A percentile compares a stretch with the other conserved stretches of the same genome.
These are phyloP conservation scores for Scedosporium minutisporum DNA, from an alignment of 2,329 filamentous ascomycete species.

Conservation along the genomic window DNA sequence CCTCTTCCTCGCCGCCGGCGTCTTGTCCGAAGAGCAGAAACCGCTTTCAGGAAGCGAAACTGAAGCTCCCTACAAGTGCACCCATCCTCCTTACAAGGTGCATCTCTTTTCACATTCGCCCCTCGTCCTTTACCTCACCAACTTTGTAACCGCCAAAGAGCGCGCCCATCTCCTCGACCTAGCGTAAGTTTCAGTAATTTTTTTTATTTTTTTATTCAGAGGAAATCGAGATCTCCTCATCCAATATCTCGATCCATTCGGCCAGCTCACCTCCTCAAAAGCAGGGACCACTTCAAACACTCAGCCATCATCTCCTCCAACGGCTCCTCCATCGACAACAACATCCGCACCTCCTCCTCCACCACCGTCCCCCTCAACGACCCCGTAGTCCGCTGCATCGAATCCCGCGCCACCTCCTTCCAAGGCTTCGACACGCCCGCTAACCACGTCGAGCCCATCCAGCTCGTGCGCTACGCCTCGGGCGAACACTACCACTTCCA, in stretches of 20 bases:
- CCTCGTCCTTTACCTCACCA: conserved; percentile 37
- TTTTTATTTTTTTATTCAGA: background rate
- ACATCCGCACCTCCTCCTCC: conserved; percentile 35
- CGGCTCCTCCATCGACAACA: conserved; percentile 22
- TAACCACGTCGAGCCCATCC: conserved; percentile 34
- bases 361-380: conserved; percentile 31
- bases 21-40: background rate
- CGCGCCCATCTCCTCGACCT: conserved; percentile 29
- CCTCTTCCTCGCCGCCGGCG: background rate
- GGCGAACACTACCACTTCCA: conserved; percentile 39
- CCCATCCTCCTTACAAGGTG: conserved; percentile 26
- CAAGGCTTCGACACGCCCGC: conserved; percentile 30
- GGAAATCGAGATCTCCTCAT: too few species aligned
- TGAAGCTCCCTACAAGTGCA: conserved; percentile 14
- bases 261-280: conserved; percentile 14
- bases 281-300: conserved; percentile 31
- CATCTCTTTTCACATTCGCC: conserved; percentile 37
- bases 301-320: conserved; percentile 29
- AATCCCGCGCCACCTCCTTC: conserved; percentile 34
- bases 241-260: background rate
- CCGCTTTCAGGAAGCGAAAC: background rate
- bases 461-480: conserved; percentile 35
- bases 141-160: conserved; percentile 34
- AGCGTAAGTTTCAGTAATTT: conserved; percentile 21
- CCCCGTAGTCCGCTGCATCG: conserved; percentile 34